Evolutionary conservation across 2,329 filamentous ascomycete genomes (phyloP), one percentile per base, ranked within the genome.

Genomic region (Calonectria pseudoturangicola): DNA sequence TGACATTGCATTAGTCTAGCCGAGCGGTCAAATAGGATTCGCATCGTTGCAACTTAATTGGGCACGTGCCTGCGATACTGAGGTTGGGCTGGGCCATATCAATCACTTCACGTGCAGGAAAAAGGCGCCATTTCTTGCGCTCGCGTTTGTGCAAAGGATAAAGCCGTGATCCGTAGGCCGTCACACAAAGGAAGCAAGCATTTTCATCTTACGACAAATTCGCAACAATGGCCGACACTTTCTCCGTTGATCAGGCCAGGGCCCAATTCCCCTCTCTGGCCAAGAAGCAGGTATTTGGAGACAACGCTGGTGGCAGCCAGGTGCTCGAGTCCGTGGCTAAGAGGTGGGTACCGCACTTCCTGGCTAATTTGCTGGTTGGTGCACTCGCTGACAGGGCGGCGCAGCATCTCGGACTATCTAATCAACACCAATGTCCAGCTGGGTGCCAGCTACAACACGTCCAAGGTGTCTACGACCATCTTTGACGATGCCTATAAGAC

Each of bases 261-360:
- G 85, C 87, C 73, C 87, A 88, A 67, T 96, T 96, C 85, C 93
- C 94, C 41, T 92, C 93, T 16, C 83, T 96, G 47, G 84, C 88
- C 48, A 88, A 91, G 72, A 86, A 91, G 58, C 93, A 95, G 79
- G 87, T 95, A 63, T 95, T 90, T 81, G 89, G 96, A 76, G 94
- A 96, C 80, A 96, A 96, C 80, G 94, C 93, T 13, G 94, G 94
- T 21, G 94, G 94, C 45, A 94, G 91, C 79, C 94, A 96, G 79
- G 88, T 91, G 1, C 84, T 96, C 4, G 90, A 89, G 30, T 86
- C 88, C 18, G 94, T 94, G 0, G 76, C 62, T 4, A 65, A 65
- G 18, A 65, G 62, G 62, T 50, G 45, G 45, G 62, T 65, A 51
- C 28, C 45, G 3, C n/a, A 39, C 15, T 39, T 50, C 45, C 33